Percentiles rank a stretch among this genome's conserved stretches.
Evolutionary conservation across 805 yeast genomes (phyloP).

Genomic region (Pichia gijzeniarum): DNA sequence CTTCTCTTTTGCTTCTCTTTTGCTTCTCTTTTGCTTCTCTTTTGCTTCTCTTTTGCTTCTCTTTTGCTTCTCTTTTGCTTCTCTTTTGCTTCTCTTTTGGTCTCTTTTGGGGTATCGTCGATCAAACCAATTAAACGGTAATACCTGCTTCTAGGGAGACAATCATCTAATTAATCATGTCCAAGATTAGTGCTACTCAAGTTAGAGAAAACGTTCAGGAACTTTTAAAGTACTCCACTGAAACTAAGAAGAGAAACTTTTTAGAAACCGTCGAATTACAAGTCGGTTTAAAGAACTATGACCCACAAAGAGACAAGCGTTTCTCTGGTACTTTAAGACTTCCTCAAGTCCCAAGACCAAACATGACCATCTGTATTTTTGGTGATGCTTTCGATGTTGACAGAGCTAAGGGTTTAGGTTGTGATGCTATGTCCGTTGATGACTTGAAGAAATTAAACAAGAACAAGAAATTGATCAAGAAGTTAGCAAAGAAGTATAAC

Average conservation of each 20-base stretch:
- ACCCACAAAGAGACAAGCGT: slow-evolving; percentile 99
- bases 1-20: no score
- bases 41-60: not conserved
- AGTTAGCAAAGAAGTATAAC: slow-evolving; percentile 99
- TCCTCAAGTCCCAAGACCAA: slow-evolving; percentile 99
- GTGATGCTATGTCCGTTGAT: slow-evolving; percentile 99
- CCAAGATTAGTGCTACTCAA: slow-evolving; percentile 85
- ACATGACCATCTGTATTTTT: slow-evolving; percentile 99
- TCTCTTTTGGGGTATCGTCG: slow-evolving; percentile 37
- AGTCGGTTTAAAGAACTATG: slow-evolving; percentile 99
- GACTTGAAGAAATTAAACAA: slow-evolving; percentile 99
- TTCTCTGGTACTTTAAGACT: slow-evolving; percentile 99
- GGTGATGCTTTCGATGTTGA: slow-evolving; percentile 99
- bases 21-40: no score
- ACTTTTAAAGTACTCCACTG: slow-evolving; percentile 82
- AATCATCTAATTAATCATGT: slow-evolving; percentile 45
- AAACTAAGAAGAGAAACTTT: slow-evolving; percentile 99
- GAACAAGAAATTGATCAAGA: slow-evolving; percentile 99
- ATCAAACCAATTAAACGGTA: slow-evolving; percentile 36
- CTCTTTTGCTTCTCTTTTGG: not conserved
- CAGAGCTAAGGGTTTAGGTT: slow-evolving; percentile 99
- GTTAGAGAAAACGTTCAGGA: slow-evolving; percentile 96
- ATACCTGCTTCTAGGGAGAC: slow-evolving; percentile 70
- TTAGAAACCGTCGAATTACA: slow-evolving; percentile 99
- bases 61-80: not conserved